Conservation (phyloP, 345 rosid species). For the Gossypium stocksii region DNA sequence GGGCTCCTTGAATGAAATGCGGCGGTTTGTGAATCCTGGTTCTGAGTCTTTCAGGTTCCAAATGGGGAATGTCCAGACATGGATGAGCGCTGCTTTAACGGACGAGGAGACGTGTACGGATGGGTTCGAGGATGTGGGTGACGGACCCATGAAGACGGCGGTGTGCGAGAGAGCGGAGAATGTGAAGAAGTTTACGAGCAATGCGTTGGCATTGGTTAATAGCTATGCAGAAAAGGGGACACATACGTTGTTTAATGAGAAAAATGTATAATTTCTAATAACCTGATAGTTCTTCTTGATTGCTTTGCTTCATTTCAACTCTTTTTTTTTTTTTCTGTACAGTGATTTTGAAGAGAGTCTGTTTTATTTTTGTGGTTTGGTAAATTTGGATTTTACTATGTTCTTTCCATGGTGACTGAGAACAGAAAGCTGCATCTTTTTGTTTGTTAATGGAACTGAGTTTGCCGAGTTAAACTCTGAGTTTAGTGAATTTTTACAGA, state of each 20-base stretch:
- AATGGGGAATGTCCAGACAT: conserved; percentile 83
- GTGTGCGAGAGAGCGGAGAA: conserved; percentile 37
- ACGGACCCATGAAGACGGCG: conserved; percentile 41
- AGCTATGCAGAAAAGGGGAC: conserved; percentile 47
- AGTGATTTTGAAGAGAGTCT: background rate
- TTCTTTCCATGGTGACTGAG: background rate
- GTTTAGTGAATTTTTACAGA: background rate
- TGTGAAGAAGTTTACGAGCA: conserved; percentile 69
- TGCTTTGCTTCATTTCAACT: background rate
- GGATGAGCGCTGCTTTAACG: conserved; percentile 93
- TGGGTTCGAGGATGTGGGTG: conserved; percentile 62
- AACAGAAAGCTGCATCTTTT: background rate
- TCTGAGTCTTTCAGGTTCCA: conserved; percentile 54
- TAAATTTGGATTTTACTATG: background rate
- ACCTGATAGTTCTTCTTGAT: no score
- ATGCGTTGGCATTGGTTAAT: conserved; percentile 68
- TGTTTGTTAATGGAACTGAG: conserved; percentile 11
- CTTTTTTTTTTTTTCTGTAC: background rate
- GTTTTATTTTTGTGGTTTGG: background rate
- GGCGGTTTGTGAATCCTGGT: conserved; percentile 35
- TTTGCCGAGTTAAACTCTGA: background rate
- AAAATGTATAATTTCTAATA: background rate
- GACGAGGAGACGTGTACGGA: conserved; percentile 85
- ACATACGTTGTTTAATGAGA: conserved; percentile 11
- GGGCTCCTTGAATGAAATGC: conserved; percentile 70